phyloP scores from a whole-genome alignment of 2,329 filamentous ascomycete genomes.

The Trichoderma breve region DNA sequence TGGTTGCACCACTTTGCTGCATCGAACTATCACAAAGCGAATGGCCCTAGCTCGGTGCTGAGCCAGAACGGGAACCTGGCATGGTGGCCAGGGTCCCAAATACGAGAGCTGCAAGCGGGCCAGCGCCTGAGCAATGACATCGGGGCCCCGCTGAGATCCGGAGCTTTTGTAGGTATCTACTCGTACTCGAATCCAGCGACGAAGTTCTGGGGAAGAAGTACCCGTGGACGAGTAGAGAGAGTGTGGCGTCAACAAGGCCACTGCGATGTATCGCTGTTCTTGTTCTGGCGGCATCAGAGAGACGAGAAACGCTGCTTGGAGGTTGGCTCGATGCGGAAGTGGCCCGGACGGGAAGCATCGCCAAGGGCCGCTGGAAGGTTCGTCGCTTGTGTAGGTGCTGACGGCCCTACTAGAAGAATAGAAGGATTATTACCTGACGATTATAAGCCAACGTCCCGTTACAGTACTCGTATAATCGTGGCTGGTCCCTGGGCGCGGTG shows the following conservation, averaged over 20 bases:
- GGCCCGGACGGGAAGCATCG: slow-evolving; percentile 9
- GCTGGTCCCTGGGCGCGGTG: slow-evolving; percentile 1
- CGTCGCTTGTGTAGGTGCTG: neutral
- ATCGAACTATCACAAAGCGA: neutral
- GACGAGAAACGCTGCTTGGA: neutral
- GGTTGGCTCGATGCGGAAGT: neutral
- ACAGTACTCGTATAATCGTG: neutral
- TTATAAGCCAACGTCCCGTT: neutral
- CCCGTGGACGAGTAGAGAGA: neutral
- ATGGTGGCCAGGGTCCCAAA: slow-evolving; percentile 4
- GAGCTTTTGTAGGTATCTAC: neutral
- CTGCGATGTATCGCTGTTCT: neutral
- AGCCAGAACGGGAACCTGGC: neutral
- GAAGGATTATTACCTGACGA: neutral
- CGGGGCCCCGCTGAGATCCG: slow-evolving; percentile 2
- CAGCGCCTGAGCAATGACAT: slow-evolving; percentile 5
- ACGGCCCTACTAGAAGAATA: neutral
- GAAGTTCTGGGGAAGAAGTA: neutral
- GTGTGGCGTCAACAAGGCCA: neutral
- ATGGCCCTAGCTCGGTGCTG: neutral
- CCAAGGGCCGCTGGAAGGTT: neutral
- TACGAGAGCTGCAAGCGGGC: slow-evolving; percentile 19
- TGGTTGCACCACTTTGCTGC: neutral
- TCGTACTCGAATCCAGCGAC: neutral
- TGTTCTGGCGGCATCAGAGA: neutral